These are phyloP conservation scores for Neonectria faginata DNA, from an alignment of 2,329 filamentous ascomycete species.

Conservation along the genomic window DNA sequence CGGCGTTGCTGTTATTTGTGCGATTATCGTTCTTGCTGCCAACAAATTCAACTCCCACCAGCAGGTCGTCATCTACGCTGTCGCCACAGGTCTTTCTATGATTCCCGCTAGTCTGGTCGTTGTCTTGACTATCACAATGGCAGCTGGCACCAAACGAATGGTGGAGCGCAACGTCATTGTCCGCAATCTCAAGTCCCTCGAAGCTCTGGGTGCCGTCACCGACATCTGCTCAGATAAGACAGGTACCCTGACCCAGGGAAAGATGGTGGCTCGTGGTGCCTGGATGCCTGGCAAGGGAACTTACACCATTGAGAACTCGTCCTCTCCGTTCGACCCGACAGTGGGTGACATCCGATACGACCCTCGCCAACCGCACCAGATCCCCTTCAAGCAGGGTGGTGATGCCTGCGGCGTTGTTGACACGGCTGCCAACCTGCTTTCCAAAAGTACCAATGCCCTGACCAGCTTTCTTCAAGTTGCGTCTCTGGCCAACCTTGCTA, in stretches of 20 bases:
- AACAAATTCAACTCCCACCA: constrained; percentile 65
- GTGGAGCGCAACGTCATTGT: constrained; percentile 65
- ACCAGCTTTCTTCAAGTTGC: constrained; percentile 71
- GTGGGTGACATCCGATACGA: constrained; percentile 59
- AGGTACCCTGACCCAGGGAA: constrained; percentile 65
- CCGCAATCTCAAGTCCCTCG: constrained; percentile 62
- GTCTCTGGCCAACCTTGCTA: constrained; percentile 74
- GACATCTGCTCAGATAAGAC: constrained; percentile 70
- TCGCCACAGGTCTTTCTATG: constrained; percentile 61
- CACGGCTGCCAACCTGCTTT: constrained; percentile 49
- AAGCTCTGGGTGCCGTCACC: constrained; percentile 69
- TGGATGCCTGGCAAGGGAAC: constrained; percentile 63
- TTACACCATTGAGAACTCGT: constrained; percentile 61
- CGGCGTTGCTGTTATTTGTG: constrained; percentile 73
- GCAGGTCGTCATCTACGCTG: constrained; percentile 69
- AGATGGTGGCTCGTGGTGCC: constrained; percentile 66
- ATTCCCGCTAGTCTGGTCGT: constrained; percentile 61
- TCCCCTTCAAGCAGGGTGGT: constrained; percentile 40
- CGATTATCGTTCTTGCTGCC: constrained; percentile 75
- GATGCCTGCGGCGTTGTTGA: constrained; percentile 43
- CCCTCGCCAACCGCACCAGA: constrained; percentile 51
- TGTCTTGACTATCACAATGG: constrained; percentile 71
- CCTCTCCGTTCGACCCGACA: constrained; percentile 68
- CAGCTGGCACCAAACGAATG: constrained; percentile 65
- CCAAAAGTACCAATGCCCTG: constrained; percentile 59